Evolutionary conservation across 371 early-diverging fungal genomes (phyloP).

Genomic region (Mucor mucedo): DNA sequence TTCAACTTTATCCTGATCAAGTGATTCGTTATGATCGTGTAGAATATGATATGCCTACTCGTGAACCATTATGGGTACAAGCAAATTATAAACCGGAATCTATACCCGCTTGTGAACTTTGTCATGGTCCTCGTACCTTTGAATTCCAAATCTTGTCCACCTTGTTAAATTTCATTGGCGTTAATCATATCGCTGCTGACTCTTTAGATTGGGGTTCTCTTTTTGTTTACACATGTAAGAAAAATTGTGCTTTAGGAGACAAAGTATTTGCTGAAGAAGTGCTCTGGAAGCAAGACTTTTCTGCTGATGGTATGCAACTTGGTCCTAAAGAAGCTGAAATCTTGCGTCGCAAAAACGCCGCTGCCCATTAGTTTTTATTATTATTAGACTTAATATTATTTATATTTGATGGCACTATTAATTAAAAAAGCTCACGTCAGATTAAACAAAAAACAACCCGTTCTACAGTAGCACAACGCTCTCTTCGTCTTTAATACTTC

Average conservation of each 20-base stretch:
- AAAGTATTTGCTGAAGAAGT: slow-evolving; percentile 68
- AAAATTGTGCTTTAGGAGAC: slow-evolving; percentile 71
- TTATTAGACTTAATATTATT: background rate
- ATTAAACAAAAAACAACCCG: too few species aligned
- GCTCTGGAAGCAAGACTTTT: slow-evolving; percentile 75
- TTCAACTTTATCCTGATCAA: slow-evolving; percentile 84
- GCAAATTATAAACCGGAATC: slow-evolving; percentile 68
- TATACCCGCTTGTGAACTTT: slow-evolving; percentile 78
- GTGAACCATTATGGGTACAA: slow-evolving; percentile 84
- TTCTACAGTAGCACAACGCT: too few species aligned
- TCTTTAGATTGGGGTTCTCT: slow-evolving; percentile 94
- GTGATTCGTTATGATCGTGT: slow-evolving; percentile 84
- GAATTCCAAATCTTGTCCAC: slow-evolving; percentile 90
- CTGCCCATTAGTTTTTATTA: background rate
- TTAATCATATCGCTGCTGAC: slow-evolving; percentile 74
- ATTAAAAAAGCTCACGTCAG: too few species aligned
- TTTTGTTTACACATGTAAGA: slow-evolving; percentile 85
- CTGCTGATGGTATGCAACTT: slow-evolving; percentile 67
- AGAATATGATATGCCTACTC: slow-evolving; percentile 64
- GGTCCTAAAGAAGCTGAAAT: slow-evolving; percentile 27
- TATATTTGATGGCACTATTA: too few species aligned
- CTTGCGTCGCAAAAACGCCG: slow-evolving; percentile 16
- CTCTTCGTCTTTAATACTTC: too few species aligned
- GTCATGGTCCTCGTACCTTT: slow-evolving; percentile 79
- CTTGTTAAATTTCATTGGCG: slow-evolving; percentile 77